These are phyloP conservation scores for Elaeis oleifera DNA, from an alignment of 202 grass and related monocot species.

Conservation along the genomic window DNA sequence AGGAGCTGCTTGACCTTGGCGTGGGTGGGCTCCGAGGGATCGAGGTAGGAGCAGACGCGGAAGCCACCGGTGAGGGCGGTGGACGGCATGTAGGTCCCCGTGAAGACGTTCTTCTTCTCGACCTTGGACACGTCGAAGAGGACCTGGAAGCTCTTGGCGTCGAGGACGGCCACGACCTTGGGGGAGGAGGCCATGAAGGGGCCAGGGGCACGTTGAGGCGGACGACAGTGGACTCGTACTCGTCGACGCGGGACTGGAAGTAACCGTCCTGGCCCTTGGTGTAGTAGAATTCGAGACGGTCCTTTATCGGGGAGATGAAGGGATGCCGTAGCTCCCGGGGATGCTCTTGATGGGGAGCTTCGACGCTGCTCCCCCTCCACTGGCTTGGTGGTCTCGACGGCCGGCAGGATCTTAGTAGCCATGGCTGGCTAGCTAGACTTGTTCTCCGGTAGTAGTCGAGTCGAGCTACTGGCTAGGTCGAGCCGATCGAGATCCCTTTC, in stretches of 20 bases:
- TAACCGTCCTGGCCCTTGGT: constrained; percentile 60
- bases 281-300: constrained; percentile 88
- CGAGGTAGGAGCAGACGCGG: constrained; percentile 63
- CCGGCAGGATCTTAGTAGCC: too few relatives aligned
- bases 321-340: constrained; percentile 57
- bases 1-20: constrained; percentile 59
- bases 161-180: constrained; percentile 52
- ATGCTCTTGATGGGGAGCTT: constrained; percentile 11
- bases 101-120: constrained; percentile 71
- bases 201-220: constrained; percentile 71
- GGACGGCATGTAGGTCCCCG: constrained; percentile 66
- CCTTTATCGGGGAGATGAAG: constrained; percentile 39
- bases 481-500: too few relatives aligned
- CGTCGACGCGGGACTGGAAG: constrained; percentile 57
- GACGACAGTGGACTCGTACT: constrained; percentile 55
- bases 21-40: constrained; percentile 64
- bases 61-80: constrained; percentile 52
- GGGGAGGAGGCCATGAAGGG: constrained; percentile 53
- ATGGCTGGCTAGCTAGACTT: too few relatives aligned
- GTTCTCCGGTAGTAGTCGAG: too few relatives aligned
- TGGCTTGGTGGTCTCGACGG: too few relatives aligned
- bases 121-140: constrained; percentile 74
- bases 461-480: too few relatives aligned
- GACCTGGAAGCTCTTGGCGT: constrained; percentile 66
- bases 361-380: too few relatives aligned